Percentiles rank a stretch among this genome's conserved stretches.
Conservation (phyloP, 2,329 filamentous ascomycete genomes). For the Hypoxylon sp. region DNA sequence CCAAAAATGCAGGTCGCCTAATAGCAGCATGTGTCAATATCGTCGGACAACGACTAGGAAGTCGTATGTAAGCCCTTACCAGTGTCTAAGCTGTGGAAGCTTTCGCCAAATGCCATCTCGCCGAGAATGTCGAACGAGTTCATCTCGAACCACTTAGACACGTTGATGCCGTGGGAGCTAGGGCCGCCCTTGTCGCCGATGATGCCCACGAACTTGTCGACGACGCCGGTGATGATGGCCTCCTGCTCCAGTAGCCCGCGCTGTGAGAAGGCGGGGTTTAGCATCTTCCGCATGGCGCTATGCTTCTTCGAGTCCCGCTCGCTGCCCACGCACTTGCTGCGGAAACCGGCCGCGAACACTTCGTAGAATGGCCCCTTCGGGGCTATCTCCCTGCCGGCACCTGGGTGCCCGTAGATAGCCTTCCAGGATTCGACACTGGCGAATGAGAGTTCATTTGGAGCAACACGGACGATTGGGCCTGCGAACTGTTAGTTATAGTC, state of each 20-base stretch:
- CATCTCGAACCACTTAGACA: constrained; percentile 29
- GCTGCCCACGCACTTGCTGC: constrained; percentile 24
- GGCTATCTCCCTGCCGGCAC: constrained; percentile 7
- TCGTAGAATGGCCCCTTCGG: constrained; percentile 36
- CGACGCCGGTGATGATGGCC: constrained; percentile 15
- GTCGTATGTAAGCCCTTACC: too few relatives aligned
- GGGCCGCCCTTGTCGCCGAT: constrained; percentile 8
- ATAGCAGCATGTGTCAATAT: not conserved
- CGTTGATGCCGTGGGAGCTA: constrained; percentile 16
- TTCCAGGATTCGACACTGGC: constrained; percentile 19
- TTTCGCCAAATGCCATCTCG: constrained; percentile 33
- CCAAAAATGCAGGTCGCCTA: constrained; percentile 30
- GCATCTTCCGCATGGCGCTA: constrained; percentile 25
- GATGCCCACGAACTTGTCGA: constrained; percentile 19
- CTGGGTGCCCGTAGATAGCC: constrained; percentile 34
- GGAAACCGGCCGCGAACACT: constrained; percentile 27
- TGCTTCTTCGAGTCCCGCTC: constrained; percentile 30
- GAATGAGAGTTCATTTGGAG: constrained; percentile 33
- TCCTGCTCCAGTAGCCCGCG: constrained; percentile 21
- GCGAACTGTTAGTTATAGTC: too few relatives aligned
- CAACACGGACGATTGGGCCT: constrained; percentile 32
- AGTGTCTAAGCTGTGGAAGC: too few relatives aligned
- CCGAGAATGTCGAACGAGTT: constrained; percentile 29
- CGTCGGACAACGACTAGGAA: too few relatives aligned
- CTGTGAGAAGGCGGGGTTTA: constrained; percentile 24